Base-by-base conservation (phyloP, 768 basidiomycete genomes). In the Pleurotus tuber-regium region DNA sequence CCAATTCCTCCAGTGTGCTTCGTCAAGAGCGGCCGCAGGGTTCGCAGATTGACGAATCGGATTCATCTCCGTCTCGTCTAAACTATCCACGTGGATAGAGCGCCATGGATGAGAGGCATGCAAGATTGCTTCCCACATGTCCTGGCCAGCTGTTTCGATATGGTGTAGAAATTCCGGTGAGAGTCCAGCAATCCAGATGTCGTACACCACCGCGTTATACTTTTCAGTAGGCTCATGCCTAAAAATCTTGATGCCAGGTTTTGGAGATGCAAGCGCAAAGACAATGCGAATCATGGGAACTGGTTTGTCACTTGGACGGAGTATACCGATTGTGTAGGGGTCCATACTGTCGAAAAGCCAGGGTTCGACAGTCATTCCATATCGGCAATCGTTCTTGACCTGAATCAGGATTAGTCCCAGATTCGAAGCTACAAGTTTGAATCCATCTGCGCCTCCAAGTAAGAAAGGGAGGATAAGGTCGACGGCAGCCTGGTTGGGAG, bases 361-460 rank as follows among this genome's bases (percentile, higher is more conserved):
- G 10, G 19, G 35, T 4, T 56, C 33, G 19, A 55, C 43, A 12
- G 52, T 51, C 11, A 21, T 31, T n/a, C 33, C 35, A 53, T 56
- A 63, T 4, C 24, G 18, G 11, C 31, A 8, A 47, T 60, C 55
- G 54, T 63, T 64, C 53, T 62, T 63, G 39, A 57, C 51, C 54
- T 69, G 67, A 4, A 44, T 39, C 12, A 67, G 43, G 50, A 67
- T 57, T n/a, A 53, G 58, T n/a, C 57, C 40, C 23, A 64, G 55
- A 28, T 65, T 64, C 9, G 39, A 40, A 19, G 31, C n/a, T 24
- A 39, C 25, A 8, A 60, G n/a, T 2, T 1, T n/a, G 7, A 48
- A 21, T 18, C 50, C 57, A 2, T 50, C 19, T n/a, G n/a, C n/a
- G n/a, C n/a, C n/a, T n/a, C n/a, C n/a, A 21, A 50, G 43, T 24